Evolutionary conservation across 495 filamentous ascomycete genomes (phyloP).

Genomic region (Copromyces sp.): DNA sequence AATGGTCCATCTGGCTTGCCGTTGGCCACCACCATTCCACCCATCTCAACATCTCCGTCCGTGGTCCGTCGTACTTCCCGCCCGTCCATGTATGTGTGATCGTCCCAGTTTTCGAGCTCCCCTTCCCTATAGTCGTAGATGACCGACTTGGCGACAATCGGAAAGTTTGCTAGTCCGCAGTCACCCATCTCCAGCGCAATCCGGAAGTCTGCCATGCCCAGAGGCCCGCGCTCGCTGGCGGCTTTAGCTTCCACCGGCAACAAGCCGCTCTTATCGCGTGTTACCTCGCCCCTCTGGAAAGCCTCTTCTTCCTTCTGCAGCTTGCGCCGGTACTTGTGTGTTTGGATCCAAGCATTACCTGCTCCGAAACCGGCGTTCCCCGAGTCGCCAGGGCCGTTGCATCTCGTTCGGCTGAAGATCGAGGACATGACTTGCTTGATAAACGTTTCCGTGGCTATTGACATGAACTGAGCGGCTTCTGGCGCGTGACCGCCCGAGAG

Average conservation of each 20-base stretch:
- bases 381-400: conserved; percentile 58
- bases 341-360: conserved; percentile 63
- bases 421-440: conserved; percentile 79
- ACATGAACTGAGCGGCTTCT: conserved; percentile 76
- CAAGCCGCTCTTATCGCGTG: conserved; percentile 58
- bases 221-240: conserved; percentile 50
- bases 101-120: conserved; percentile 53
- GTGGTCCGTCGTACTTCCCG: conserved; percentile 19
- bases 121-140: conserved; percentile 65
- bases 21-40: conserved; percentile 23
- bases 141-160: conserved; percentile 59
- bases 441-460: conserved; percentile 80
- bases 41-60: conserved; percentile 22
- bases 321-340: conserved; percentile 62
- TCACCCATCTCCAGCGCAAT: conserved; percentile 66
- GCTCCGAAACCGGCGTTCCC: conserved; percentile 49
- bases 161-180: conserved; percentile 65
- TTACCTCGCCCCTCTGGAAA: conserved; percentile 54
- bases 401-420: conserved; percentile 67
- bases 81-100: conserved; percentile 38
- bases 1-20: conserved; percentile 10
- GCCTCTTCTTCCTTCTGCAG: conserved; percentile 63
- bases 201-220: conserved; percentile 71
- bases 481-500: conserved; percentile 61
- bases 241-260: conserved; percentile 67